These are phyloP conservation scores for Phytophthora fragariaefolia DNA, from an alignment of 352 stramenopile species.

Conservation along the genomic window DNA sequence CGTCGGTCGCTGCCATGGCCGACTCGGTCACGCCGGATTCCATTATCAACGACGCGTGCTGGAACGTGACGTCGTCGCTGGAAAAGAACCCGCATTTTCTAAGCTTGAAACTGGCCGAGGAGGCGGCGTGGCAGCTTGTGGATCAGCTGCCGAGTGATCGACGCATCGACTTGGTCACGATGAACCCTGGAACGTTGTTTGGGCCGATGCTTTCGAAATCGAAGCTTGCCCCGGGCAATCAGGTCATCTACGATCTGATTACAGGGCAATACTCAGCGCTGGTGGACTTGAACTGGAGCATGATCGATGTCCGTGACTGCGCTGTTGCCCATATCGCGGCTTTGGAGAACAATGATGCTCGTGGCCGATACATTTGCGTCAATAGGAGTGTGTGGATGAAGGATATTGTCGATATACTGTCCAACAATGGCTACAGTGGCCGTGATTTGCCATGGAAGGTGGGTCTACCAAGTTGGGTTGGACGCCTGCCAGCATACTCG, in stretches of 20 bases:
- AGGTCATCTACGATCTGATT: conserved; percentile 90
- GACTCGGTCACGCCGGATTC: conserved; percentile 78
- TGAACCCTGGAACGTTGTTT: conserved; percentile 88
- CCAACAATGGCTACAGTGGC: conserved; percentile 86
- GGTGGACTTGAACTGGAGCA: conserved; percentile 89
- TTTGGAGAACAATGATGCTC: conserved; percentile 85
- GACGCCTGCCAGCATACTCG: conserved; percentile 83
- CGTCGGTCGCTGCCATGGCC: conserved; percentile 86
- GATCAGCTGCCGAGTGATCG: conserved; percentile 84
- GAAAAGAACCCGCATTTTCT: conserved; percentile 90
- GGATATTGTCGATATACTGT: conserved; percentile 87
- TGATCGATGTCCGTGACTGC: conserved; percentile 89
- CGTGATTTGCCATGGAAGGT: conserved; percentile 86
- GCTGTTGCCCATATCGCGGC: conserved; percentile 81
- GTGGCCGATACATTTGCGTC: conserved; percentile 88
- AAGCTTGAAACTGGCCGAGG: conserved; percentile 87
- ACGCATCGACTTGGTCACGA: conserved; percentile 87
- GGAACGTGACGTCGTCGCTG: conserved; percentile 86
- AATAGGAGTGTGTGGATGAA: conserved; percentile 90
- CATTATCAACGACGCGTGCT: conserved; percentile 86
- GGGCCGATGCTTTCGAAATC: conserved; percentile 82
- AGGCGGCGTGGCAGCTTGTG: conserved; percentile 88
- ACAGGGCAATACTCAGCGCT: conserved; percentile 87
- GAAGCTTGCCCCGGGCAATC: conserved; percentile 85
- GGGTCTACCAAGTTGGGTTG: conserved; percentile 85